A percentile compares a stretch with the other conserved stretches of the same genome.
phyloP scores from a whole-genome alignment of 2,329 filamentous ascomycete species.

The Pseudogymnoascus sp. region DNA sequence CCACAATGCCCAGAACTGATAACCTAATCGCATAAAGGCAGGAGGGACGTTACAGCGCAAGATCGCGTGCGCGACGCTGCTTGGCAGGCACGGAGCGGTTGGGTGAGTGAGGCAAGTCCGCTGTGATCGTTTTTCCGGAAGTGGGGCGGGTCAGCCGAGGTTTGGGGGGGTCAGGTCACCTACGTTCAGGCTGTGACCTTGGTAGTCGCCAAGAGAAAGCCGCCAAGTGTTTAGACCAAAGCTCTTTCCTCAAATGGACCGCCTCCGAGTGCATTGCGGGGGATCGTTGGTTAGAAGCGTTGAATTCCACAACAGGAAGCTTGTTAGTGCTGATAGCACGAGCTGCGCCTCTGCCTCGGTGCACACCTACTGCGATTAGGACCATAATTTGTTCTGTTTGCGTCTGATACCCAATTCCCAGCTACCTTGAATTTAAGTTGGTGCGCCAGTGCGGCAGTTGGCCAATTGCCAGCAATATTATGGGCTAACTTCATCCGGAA shows the following conservation, averaged over 20 bases:
- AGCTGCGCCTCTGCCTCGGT: background rate
- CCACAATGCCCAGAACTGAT: background rate
- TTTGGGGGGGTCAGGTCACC: too few relatives aligned
- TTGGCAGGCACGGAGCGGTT: background rate
- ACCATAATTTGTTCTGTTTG: background rate
- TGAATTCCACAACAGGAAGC: slow-evolving; percentile 5
- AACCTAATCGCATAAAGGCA: slow-evolving; percentile 8
- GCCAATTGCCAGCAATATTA: background rate
- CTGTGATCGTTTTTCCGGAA: background rate
- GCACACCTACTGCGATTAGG: background rate
- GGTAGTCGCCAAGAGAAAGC: background rate
- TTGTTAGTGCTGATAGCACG: background rate
- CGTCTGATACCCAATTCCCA: background rate
- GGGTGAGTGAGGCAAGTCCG: background rate
- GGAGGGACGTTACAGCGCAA: background rate
- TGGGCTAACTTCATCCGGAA: background rate
- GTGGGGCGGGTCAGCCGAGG: too few relatives aligned
- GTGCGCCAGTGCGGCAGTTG: background rate
- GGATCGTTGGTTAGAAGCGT: background rate
- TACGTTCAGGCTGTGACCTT: background rate
- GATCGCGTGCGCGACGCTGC: background rate
- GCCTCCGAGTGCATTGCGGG: background rate
- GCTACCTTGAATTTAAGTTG: background rate
- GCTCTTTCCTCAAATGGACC: slow-evolving; percentile 4
- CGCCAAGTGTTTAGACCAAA: background rate